Evolutionary conservation across 306 rosid genomes (phyloP).

Genomic region (Cucurbita ficifolia): DNA sequence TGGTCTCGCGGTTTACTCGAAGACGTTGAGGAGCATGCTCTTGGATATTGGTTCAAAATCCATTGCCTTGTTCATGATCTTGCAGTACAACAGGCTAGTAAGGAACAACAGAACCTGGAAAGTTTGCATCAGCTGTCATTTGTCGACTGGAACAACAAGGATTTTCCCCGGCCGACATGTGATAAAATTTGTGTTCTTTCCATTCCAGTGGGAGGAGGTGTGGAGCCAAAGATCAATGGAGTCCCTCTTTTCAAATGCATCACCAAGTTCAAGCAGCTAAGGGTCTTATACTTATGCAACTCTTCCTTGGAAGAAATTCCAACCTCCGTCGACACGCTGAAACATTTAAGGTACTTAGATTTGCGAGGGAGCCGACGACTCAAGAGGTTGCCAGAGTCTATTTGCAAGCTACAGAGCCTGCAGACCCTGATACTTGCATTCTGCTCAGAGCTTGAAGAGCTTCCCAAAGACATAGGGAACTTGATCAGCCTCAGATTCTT

Average conservation of each 20-base stretch:
- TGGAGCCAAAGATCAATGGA: background rate
- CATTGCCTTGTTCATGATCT: slow-evolving; percentile 23
- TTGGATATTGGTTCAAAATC: slow-evolving; percentile 6
- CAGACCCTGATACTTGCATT: background rate
- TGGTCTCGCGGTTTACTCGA: slow-evolving; percentile 20
- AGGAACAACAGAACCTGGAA: background rate
- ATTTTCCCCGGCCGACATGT: background rate
- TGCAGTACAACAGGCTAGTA: slow-evolving; percentile 9
- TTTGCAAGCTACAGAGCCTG: slow-evolving; percentile 9
- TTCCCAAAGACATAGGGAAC: slow-evolving; percentile 10
- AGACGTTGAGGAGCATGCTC: slow-evolving; percentile 3
- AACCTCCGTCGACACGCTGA: background rate
- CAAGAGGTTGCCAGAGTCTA: slow-evolving; percentile 5
- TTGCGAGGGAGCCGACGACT: background rate
- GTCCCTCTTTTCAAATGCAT: background rate
- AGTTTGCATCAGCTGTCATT: background rate
- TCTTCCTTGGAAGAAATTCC: slow-evolving; percentile 1
- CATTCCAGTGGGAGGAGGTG: background rate
- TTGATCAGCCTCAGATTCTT: slow-evolving; percentile 9
- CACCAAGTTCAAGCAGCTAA: background rate
- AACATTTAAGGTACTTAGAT: slow-evolving; percentile 2
- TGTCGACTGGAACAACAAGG: background rate
- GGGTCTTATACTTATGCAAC: background rate
- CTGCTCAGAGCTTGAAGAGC: background rate
- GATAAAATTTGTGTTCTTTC: background rate